Conservation (phyloP, 2,329 filamentous ascomycete species). For the Biscogniauxia sp. region DNA sequence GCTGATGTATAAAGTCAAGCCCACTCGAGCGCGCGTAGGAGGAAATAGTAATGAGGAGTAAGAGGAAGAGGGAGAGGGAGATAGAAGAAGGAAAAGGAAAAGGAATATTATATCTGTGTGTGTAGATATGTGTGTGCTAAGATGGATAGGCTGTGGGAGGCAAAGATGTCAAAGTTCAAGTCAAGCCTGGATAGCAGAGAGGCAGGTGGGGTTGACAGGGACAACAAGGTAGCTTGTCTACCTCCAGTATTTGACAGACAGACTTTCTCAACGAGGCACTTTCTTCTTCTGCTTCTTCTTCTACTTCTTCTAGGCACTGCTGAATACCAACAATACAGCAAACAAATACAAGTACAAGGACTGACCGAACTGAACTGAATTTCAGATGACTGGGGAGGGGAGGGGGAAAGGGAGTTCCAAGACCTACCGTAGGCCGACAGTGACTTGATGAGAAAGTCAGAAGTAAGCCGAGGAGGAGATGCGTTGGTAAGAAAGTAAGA, state of each 20-base stretch:
- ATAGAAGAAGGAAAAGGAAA: conserved; percentile 1
- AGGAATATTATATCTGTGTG: background rate
- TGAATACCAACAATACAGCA: no score
- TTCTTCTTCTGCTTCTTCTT: no score
- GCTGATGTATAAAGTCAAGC: background rate
- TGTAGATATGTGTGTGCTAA: background rate
- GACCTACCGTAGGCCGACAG: background rate
- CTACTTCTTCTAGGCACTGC: no score
- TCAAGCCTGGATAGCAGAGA: background rate
- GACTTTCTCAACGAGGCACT: no score
- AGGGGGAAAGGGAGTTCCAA: background rate
- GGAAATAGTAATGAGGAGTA: conserved; percentile 11
- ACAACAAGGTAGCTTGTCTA: background rate
- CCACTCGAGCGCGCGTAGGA: conserved; percentile 2
- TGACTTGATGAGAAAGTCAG: background rate
- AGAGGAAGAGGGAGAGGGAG: conserved; percentile 7
- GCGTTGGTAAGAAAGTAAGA: no score
- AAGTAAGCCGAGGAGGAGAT: background rate
- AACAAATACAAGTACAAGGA: background rate
- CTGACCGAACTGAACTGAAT: background rate
- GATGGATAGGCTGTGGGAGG: background rate
- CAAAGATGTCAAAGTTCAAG: background rate
- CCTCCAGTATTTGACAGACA: background rate
- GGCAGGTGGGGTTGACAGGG: background rate
- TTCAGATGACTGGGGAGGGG: background rate